These are phyloP conservation scores for Carnegiea gigantea DNA, from an alignment of 179 eudicot genomes.

Conservation along the genomic window DNA sequence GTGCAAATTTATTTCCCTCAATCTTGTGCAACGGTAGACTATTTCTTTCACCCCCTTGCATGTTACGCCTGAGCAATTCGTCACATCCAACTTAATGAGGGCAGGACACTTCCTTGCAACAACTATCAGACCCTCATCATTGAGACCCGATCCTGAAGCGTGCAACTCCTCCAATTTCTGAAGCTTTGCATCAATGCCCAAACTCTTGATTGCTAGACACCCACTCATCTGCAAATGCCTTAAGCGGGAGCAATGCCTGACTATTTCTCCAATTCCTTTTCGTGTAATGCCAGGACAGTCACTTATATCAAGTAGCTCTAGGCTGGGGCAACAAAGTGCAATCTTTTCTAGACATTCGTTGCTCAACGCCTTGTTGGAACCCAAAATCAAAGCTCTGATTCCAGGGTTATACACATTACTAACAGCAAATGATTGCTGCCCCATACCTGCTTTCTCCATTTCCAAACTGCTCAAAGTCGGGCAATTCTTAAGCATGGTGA, in stretches of 20 bases:
- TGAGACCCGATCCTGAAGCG: constrained; percentile 50
- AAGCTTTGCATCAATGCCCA: constrained; percentile 48
- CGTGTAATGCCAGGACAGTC: constrained; percentile 40
- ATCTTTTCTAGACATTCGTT: constrained; percentile 48
- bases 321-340: constrained; percentile 48
- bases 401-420: constrained; percentile 29
- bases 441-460: constrained; percentile 49
- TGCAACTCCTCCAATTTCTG: constrained; percentile 41
- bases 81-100: constrained; percentile 45
- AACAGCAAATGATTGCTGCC: constrained; percentile 31
- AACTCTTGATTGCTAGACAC: constrained; percentile 41
- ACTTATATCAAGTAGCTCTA: constrained; percentile 55
- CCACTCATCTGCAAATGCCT: constrained; percentile 47
- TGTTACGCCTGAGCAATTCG: constrained; percentile 44
- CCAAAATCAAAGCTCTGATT: constrained; percentile 42
- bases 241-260: constrained; percentile 38
- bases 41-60: constrained; percentile 40
- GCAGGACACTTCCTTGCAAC: constrained; percentile 51
- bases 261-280: constrained; percentile 46
- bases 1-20: constrained; percentile 60
- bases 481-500: constrained; percentile 48
- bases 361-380: constrained; percentile 33
- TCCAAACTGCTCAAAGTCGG: constrained; percentile 39
- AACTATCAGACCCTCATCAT: constrained; percentile 47
- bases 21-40: constrained; percentile 38